phyloP scores from a whole-genome alignment of 2,329 filamentous ascomycete species.

The Lanzia echinophila region DNA sequence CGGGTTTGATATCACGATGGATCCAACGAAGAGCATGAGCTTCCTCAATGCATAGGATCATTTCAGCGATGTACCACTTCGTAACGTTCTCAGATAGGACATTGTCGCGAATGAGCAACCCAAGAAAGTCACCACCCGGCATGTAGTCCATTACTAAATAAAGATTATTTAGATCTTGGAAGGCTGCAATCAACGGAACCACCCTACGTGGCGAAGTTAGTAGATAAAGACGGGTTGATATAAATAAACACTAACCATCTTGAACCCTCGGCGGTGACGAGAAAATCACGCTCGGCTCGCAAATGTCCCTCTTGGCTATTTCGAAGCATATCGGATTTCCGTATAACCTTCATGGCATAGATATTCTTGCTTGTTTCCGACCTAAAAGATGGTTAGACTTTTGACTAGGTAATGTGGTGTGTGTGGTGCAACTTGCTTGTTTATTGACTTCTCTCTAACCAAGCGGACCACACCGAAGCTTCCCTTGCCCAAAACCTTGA shows the following conservation, averaged over 20 bases:
- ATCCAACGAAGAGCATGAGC: slow-evolving; percentile 84
- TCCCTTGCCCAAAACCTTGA: slow-evolving; percentile 83
- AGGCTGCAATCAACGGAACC: slow-evolving; percentile 79
- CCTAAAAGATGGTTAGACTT: not conserved
- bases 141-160: slow-evolving; percentile 99
- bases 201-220: slow-evolving; percentile 47
- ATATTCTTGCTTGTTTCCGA: slow-evolving; percentile 45
- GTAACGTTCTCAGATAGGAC: slow-evolving; percentile 71
- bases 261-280: slow-evolving; percentile 83
- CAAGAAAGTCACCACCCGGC: slow-evolving; percentile 91
- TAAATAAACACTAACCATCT: slow-evolving; percentile 49
- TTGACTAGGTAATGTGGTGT: not conserved
- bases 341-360: slow-evolving; percentile 96
- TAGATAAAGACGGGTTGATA: not conserved
- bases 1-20: slow-evolving; percentile 92
- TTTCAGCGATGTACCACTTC: slow-evolving; percentile 87
- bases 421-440: slow-evolving; percentile 12
- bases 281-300: slow-evolving; percentile 83
- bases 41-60: slow-evolving; percentile 92
- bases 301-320: slow-evolving; percentile 90
- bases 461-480: slow-evolving; percentile 91
- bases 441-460: slow-evolving; percentile 57
- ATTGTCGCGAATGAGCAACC: slow-evolving; percentile 77
- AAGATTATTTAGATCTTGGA: slow-evolving; percentile 76
- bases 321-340: slow-evolving; percentile 86